Conservation (phyloP, 2,329 filamentous ascomycete genomes). For the Nakataea oryzae region DNA sequence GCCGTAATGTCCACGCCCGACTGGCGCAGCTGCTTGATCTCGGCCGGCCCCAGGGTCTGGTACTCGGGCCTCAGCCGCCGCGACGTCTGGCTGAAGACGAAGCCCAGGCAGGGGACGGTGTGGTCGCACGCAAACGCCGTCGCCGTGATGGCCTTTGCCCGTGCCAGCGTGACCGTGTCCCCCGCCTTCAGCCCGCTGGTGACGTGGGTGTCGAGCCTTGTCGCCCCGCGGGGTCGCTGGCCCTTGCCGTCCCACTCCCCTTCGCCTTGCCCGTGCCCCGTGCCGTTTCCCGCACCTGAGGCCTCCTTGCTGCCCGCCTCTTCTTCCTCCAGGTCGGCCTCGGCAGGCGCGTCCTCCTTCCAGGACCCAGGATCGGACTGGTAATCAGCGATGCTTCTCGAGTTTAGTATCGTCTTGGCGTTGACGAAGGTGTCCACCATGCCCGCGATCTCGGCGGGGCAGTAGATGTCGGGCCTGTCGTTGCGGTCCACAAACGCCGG, state of each 20-base stretch:
- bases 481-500: slow-evolving; percentile 31
- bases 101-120: slow-evolving; percentile 35
- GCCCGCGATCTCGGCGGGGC: slow-evolving; percentile 26
- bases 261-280: background rate
- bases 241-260: slow-evolving; percentile 3
- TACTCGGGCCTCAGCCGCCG: slow-evolving; percentile 28
- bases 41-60: slow-evolving; percentile 19
- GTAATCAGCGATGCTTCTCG: no score
- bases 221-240: background rate
- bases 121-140: slow-evolving; percentile 34
- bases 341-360: background rate
- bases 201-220: slow-evolving; percentile 23
- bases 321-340: background rate
- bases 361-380: no score
- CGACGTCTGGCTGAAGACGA: slow-evolving; percentile 29
- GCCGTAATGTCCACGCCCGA: slow-evolving; percentile 28
- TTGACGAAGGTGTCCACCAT: slow-evolving; percentile 28
- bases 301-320: background rate
- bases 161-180: slow-evolving; percentile 23
- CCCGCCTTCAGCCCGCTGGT: slow-evolving; percentile 25
- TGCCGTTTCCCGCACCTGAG: background rate
- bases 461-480: slow-evolving; percentile 34
- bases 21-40: slow-evolving; percentile 26
- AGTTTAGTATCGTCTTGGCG: slow-evolving; percentile 29
- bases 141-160: slow-evolving; percentile 25